Conservation (phyloP, 768 basidiomycete genomes). For the Solioccasus polychromus region DNA sequence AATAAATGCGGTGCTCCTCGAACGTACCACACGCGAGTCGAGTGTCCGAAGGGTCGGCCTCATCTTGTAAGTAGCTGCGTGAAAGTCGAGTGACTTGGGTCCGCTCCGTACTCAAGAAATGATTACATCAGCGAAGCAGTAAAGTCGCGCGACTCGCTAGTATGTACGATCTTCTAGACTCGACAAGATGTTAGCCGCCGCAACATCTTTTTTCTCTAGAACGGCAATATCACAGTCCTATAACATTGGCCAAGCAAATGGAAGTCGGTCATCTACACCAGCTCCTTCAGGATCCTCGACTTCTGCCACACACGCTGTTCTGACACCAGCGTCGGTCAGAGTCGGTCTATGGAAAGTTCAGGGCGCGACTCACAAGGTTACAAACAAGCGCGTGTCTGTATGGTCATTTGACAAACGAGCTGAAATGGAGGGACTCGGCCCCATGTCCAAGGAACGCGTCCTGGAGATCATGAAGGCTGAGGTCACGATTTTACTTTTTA, state of each 20-base stretch:
- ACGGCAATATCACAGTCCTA: conserved; percentile 82
- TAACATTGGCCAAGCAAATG: conserved; percentile 47
- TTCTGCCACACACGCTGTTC: conserved; percentile 37
- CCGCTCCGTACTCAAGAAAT: too few relatives aligned
- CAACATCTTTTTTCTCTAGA: conserved; percentile 78
- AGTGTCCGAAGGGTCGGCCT: conserved; percentile 44
- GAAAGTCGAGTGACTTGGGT: not conserved
- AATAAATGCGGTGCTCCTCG: conserved; percentile 69
- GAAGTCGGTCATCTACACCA: conserved; percentile 38
- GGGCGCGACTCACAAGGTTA: conserved; percentile 83
- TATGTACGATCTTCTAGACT: not conserved
- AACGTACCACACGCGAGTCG: conserved; percentile 35
- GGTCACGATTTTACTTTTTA: conserved; percentile 42
- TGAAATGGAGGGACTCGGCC: conserved; percentile 70
- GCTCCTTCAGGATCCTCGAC: conserved; percentile 31
- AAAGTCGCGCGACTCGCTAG: too few relatives aligned
- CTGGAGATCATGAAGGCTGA: conserved; percentile 88
- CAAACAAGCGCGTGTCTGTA: conserved; percentile 84
- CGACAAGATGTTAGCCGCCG: conserved; percentile 67
- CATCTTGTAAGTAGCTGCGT: conserved; percentile 39
- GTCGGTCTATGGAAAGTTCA: conserved; percentile 91
- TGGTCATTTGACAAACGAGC: conserved; percentile 89
- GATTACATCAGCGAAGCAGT: too few relatives aligned
- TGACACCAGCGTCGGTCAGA: conserved; percentile 44
- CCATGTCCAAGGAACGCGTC: conserved; percentile 64